Evolutionary conservation across 345 rosid genomes (phyloP), one percentile per base, ranked within the genome.

Genomic region (Isatis tinctoria): DNA sequence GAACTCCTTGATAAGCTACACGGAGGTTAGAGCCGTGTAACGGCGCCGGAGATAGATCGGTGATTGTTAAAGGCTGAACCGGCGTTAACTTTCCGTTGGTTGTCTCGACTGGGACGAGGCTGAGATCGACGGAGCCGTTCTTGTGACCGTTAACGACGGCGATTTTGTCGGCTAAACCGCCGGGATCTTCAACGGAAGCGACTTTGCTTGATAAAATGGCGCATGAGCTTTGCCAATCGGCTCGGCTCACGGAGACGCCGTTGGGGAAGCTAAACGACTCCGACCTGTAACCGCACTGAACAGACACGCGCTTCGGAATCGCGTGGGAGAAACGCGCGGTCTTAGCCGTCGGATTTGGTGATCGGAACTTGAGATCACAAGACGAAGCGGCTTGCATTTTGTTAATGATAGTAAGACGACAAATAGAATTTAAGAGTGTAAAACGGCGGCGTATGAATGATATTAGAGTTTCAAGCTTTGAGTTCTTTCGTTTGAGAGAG

Each of bases 1-100:
- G 97, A 10, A 87, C 98, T 30, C 98, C 98, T 74, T 94, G 98
- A 62, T 94, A 94, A 2, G 98, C 97, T 43, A 94, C 98, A 4
- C 97, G 87, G 13, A 92, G 84, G 65, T 66, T 83, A 3, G 98
- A 87, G 1, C 98, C 98, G 52, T 94, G 98, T 84, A 82, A 79
- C 11, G 98, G 98, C 6, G 97, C 89, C 27, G 96, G 98, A 1
- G 97, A 83, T 3, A 94, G 83, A 65, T 94, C 97, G 2, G 87
- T 88, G 22, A 94, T 91, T 0, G 92, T 79, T 12, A 94, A 75
- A 20, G 97, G 85, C 40, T 80, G 85, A 41, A 60, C 79, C 68
- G 70, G 69, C 4, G 67, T 6, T 0, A 63, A 17, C 10, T 70
- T 76, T 2, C 57, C 69, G 48, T 52, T 68, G 4, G 56, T 30